These are phyloP conservation scores for Cunninghamia lanceolata DNA, from an alignment of 75 land plant genomes.

Conservation along the genomic window DNA sequence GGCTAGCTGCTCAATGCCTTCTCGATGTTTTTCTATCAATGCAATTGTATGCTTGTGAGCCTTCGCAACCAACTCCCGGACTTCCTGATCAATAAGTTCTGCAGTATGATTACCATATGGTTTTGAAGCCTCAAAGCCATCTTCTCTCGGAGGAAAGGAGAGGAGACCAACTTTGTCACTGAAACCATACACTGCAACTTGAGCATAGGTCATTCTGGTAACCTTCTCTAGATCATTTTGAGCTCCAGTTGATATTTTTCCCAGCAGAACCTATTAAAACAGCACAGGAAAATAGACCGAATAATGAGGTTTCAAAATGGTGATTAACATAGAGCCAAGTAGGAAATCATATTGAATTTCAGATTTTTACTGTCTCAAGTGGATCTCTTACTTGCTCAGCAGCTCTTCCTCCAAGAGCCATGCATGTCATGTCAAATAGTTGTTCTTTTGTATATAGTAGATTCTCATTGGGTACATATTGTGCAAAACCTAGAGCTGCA, in stretches of 20 bases:
- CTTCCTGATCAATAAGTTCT: constrained; percentile 50
- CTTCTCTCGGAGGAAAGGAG: constrained; percentile 52
- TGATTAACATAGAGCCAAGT: neutral
- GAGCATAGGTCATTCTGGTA: constrained; percentile 52
- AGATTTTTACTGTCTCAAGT: neutral
- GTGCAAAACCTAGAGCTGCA: constrained; percentile 57
- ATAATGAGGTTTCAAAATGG: neutral
- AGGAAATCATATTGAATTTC: neutral
- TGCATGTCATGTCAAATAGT: constrained; percentile 54
- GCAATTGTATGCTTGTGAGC: constrained; percentile 42
- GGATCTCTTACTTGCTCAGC: constrained; percentile 38
- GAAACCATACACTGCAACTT: constrained; percentile 57
- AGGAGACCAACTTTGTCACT: constrained; percentile 58
- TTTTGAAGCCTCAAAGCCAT: constrained; percentile 38
- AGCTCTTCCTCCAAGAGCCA: constrained; percentile 56
- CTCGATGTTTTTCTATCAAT: constrained; percentile 29
- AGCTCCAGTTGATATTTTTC: constrained; percentile 54
- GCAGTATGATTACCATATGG: constrained; percentile 52
- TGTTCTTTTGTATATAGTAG: constrained; percentile 54
- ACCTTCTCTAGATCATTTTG: constrained; percentile 54
- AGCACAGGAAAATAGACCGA: neutral
- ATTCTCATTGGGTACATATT: constrained; percentile 50
- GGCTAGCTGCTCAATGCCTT: constrained; percentile 46
- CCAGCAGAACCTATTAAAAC: constrained; percentile 33
- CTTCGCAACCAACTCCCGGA: constrained; percentile 41